Base-by-base conservation (phyloP, 2,329 filamentous ascomycete species). In the Colletotrichum sp. region DNA sequence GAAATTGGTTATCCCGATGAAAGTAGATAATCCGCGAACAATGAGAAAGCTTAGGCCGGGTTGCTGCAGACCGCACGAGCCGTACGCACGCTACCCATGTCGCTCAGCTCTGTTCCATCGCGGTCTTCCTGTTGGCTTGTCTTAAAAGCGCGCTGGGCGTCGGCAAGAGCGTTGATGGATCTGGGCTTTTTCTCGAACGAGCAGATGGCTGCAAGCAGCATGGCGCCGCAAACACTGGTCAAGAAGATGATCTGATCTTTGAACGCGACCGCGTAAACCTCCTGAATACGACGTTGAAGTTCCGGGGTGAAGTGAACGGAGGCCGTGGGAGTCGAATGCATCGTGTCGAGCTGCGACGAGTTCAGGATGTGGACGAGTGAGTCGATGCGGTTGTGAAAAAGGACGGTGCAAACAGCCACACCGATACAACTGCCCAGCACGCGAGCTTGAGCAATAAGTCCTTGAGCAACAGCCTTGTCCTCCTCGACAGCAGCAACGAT, bases 371-470 rank as follows among this genome's bases (percentile, higher is more conserved):
- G 77, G 15, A 82, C 79, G 13, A 90, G 82, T 44, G 85, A 81
- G 60, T 87, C 84, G 57, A 87, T 84, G 69, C 85, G 84, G 36
- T 81, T 79, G 79, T 91, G 91, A 81, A 92, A 89, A 13, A 93
- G 85, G 16, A 92, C 88, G n/a, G 89, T 92, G 77, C 91, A 91
- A 28, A 89, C 81, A 0, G 91, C 89, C 59, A 93, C 85, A 2
- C 91, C 92, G 32, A 93, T 85, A 49, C 89, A 89, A 4, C 92
- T 91, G 2, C 92, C 92, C 3, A 93, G 83, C 0, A 93, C 89
- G 16, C 92, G 88, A 3, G 89, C 88, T 81, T 93, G 91, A 2
- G 91, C 90, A 12, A 92, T 86, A 6, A 90, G 88, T 0, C 91
- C 92, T 78, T 93, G 90, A 0, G 90, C 90, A 3, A 90, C 89